Evolutionary conservation across 345 rosid genomes (phyloP), one percentile per base, ranked within the genome.

Genomic region (Eucalyptus camaldulensis): DNA sequence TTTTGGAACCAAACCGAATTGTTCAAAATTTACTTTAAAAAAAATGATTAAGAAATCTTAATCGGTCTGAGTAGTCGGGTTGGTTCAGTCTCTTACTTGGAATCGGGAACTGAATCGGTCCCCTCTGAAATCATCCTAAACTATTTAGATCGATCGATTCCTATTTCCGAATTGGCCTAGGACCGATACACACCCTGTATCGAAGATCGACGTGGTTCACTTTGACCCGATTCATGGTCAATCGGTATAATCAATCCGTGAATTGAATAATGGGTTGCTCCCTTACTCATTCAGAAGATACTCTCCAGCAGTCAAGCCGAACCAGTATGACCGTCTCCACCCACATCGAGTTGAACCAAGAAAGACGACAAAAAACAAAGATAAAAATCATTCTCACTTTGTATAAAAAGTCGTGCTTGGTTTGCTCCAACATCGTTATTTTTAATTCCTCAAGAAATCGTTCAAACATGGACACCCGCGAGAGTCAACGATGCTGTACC

Each of bases 31-130:
- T 60, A 4, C 69, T 60, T 60, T 60, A 27, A 27, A 27, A 27
- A 60, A 60, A 60, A 60, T 1, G 6, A 56, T 60, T 62, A 62
- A 62, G 31, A 62, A 62, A 62, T 62, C 31, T 62, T 62, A 29
- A 4, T 27, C 2, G 0, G 16, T 60, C 4, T 3, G 3, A 10
- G 1, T 24, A 56, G 4, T 27, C 2, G 1, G 4, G 2, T 6
- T 6, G 4, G 17, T 62, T 13, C 5, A 0, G 1, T 60, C 6
- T 9, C 13, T 24, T 53, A 17, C 5, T 27, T 27, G 15, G 69
- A 60, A 6, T 0, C 0, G 2, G 2, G 1, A 62, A 62, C 4
- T 1, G 1, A 29, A 62, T 6, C 17, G 2, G 0, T 62, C 8
- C 31, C 15, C 33, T 27, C 0, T 1, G 4, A 29, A 62, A 27